Evolutionary conservation across 306 rosid species (phyloP).

Genomic region (Mimosa bimucronata): DNA sequence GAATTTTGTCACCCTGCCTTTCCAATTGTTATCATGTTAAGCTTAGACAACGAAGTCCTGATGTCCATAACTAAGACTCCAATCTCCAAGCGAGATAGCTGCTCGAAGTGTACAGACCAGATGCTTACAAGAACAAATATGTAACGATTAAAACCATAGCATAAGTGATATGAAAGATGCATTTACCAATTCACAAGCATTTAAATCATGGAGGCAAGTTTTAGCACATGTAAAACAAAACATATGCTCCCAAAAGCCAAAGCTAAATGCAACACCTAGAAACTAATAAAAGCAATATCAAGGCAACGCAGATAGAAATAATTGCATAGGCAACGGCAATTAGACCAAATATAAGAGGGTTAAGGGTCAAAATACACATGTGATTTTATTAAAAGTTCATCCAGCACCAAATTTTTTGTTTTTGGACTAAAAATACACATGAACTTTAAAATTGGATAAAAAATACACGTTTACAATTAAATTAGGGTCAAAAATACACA

Average conservation of each 20-base stretch:
- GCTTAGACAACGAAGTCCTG: slow-evolving; percentile 2
- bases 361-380: no score
- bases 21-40: no score
- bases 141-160: slow-evolving; percentile 5
- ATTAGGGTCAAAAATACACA: no score
- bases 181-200: slow-evolving; percentile 16
- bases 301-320: background rate
- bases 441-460: no score
- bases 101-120: background rate
- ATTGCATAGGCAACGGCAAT: background rate
- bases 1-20: no score
- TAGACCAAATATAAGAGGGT: background rate
- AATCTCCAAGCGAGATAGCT: background rate
- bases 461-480: no score
- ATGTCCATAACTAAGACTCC: slow-evolving; percentile 11
- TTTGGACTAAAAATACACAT: no score
- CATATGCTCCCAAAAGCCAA: slow-evolving; percentile 16
- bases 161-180: background rate
- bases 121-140: background rate
- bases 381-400: no score
- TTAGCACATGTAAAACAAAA: slow-evolving; percentile 7
- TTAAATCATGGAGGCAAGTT: background rate
- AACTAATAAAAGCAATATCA: background rate
- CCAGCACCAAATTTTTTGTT: no score
- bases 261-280: background rate